phyloP scores from a whole-genome alignment of 345 rosid species.

The Carallia brachiata region DNA sequence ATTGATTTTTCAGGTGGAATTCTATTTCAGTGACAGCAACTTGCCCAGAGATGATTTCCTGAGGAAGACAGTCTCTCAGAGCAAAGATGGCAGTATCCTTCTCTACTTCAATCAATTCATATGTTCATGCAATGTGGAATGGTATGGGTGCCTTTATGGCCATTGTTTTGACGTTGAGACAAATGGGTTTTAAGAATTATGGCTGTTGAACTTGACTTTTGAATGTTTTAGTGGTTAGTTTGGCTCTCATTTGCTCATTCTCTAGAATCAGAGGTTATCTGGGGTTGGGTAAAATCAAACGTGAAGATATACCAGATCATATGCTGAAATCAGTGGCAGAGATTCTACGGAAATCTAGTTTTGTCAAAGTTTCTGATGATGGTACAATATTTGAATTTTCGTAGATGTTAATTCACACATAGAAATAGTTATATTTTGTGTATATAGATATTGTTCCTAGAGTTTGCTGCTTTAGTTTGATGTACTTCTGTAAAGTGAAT shows the following conservation, averaged over 20 bases:
- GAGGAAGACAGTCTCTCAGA: slow-evolving; percentile 17
- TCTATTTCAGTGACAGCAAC: slow-evolving; percentile 43
- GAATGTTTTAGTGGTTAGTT: slow-evolving; percentile 34
- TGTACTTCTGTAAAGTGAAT: not conserved
- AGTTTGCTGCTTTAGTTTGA: no score
- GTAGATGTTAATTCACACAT: no score
- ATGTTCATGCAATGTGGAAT: not conserved
- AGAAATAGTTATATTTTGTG: no score
- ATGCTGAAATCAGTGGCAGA: slow-evolving; percentile 26
- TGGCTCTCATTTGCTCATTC: slow-evolving; percentile 44
- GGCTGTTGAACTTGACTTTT: slow-evolving; percentile 15
- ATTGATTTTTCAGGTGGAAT: slow-evolving; percentile 28
- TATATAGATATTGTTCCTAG: no score
- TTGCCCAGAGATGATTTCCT: slow-evolving; percentile 36
- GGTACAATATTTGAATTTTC: slow-evolving; percentile 17
- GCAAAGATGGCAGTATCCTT: slow-evolving; percentile 46
- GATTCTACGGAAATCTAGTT: slow-evolving; percentile 24
- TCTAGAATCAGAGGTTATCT: slow-evolving; percentile 40
- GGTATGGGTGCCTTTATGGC: no score
- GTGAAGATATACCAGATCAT: slow-evolving; percentile 25
- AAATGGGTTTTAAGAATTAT: not conserved
- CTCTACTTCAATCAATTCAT: not conserved
- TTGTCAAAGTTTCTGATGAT: slow-evolving; percentile 39
- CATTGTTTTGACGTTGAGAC: no score
- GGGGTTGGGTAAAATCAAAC: slow-evolving; percentile 24